A percentile compares a stretch with the other conserved stretches of the same genome.
Evolutionary conservation across 139 green algal species (phyloP).

Genomic region (Chlamydomonas sp.): DNA sequence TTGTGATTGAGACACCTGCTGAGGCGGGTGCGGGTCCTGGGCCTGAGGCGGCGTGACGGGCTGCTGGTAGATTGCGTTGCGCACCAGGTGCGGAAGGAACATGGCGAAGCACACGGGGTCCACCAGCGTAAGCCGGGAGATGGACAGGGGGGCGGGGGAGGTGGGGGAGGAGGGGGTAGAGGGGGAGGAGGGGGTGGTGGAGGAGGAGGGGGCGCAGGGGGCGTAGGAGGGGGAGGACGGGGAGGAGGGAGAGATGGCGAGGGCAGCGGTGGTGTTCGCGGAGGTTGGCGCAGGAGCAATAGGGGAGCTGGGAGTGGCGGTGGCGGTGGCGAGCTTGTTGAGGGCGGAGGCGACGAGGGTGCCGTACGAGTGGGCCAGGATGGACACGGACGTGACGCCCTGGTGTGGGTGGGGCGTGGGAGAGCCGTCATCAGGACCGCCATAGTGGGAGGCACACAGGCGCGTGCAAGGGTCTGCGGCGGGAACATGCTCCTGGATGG

Average conservation of each 20-base stretch:
- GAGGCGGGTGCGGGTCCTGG: not conserved
- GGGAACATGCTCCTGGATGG: no score
- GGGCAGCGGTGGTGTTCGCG: no score
- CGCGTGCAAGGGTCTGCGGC: no score
- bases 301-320: no score
- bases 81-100: slow-evolving; percentile 53
- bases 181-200: no score
- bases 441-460: not conserved
- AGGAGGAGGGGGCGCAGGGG: no score
- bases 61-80: slow-evolving; percentile 47
- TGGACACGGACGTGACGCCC: slow-evolving; percentile 13
- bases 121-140: slow-evolving; percentile 41
- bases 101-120: slow-evolving; percentile 60
- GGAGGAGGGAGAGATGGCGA: no score
- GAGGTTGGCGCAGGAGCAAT: no score
- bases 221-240: no score
- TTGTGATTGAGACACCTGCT: not conserved
- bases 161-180: no score
- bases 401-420: not conserved
- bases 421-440: not conserved
- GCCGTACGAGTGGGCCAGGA: slow-evolving; percentile 57
- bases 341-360: slow-evolving; percentile 46
- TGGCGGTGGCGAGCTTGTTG: slow-evolving; percentile 26
- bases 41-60: not conserved
- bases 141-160: not conserved